phyloP scores from a whole-genome alignment of 441 rosid species.

The Viola pubescens region DNA sequence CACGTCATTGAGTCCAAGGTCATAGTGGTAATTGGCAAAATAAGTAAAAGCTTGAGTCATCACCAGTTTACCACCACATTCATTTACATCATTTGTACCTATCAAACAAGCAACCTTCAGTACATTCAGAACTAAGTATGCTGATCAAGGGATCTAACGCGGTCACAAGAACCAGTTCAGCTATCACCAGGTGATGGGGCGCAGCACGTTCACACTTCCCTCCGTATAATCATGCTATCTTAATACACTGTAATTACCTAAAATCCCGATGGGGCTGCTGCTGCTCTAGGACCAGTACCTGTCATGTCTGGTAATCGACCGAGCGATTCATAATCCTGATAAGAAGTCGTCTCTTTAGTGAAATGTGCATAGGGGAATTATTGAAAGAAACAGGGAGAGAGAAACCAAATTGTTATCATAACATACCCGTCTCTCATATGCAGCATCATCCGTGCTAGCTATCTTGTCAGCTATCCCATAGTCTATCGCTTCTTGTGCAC shows the following conservation, averaged over 20 bases:
- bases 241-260: conserved; percentile 28
- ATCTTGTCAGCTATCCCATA: conserved; percentile 84
- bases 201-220: conserved; percentile 1
- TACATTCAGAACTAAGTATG: not conserved
- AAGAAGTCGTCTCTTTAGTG: conserved; percentile 5
- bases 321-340: conserved; percentile 64
- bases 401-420: conserved; percentile 5
- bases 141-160: not conserved
- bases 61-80: no score
- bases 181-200: not conserved
- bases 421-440: conserved; percentile 58
- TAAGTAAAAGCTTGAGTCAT: no score
- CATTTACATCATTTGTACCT: no score
- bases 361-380: not conserved
- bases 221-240: not conserved
- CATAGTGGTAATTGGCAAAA: no score
- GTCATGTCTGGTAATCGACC: conserved; percentile 59
- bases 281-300: conserved; percentile 48
- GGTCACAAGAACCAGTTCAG: not conserved
- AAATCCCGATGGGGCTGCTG: conserved; percentile 41
- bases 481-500: conserved; percentile 63
- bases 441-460: conserved; percentile 43
- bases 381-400: conserved; percentile 4
- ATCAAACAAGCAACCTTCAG: no score
- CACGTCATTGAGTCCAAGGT: no score